Evolutionary conservation across 352 stramenopile genomes (phyloP), one percentile per base, ranked within the genome.

Genomic region (Phytophthora capsici): DNA sequence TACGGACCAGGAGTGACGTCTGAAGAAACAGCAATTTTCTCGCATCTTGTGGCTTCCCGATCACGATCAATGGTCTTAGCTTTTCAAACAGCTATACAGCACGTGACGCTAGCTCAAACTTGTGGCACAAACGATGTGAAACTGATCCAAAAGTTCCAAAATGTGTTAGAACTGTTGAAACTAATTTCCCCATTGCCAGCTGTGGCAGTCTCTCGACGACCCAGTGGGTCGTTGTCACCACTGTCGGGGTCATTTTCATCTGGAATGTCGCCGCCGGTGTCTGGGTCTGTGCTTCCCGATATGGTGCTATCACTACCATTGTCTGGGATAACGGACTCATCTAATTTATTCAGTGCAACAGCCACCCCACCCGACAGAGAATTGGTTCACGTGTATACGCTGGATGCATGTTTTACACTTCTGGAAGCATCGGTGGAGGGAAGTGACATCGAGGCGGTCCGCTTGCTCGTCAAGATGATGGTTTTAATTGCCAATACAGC

Each of bases 11-110:
- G 76, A 23, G 58, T 79, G 12, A 66, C 69, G 2, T 17, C 61
- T 13, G 75, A 88, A 73, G 81, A 93, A 57, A 90, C 75, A 43
- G 73, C 73, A 40, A 78, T 93, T 17, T 90, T 90, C 45, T 86
- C 69, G 32, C 65, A 81, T 20, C 64, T 93, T 46, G 71, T 88
- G 8, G 79, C 75, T 25, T 71, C 53, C 1, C 50, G 52, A 10
- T 30, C 65, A 22, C 75, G 78, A 47, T 61, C 76, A 13, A 70
- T 73, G 1, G 63, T 86, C 17, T 63, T 90, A 6, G 69, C 73
- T 28, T 57, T 93, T 8, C 69, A 89, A n/a, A 73, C 50, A 16
- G 55, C 60, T 8, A 54, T 87, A 14, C 44, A 69, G 37, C 41
- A 78, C 28, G 20, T 89, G 26, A 63, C 26, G 12, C 40, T 77